A percentile compares a stretch with the other conserved stretches of the same genome.
These are phyloP conservation scores for Lablab purpureus DNA, from an alignment of 306 rosid genomes.

Conservation along the genomic window DNA sequence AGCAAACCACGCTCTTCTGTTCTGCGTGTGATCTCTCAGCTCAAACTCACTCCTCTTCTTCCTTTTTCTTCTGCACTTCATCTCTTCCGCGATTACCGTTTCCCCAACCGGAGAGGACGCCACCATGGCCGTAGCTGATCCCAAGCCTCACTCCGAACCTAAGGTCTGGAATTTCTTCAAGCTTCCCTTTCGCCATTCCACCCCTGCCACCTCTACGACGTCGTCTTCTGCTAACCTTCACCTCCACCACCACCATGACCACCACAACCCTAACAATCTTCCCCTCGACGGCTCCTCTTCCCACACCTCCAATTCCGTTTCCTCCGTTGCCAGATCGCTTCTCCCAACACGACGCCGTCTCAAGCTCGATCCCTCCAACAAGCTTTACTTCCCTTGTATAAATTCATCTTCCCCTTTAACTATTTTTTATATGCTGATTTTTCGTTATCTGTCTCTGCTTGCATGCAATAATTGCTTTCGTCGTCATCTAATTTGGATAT, in stretches of 20 bases:
- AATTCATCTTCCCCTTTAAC: background rate
- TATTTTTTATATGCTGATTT: background rate
- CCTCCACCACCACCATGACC: conserved; percentile 44
- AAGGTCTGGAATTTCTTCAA: conserved; percentile 91
- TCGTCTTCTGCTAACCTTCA: conserved; percentile 43
- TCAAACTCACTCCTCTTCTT: conserved; percentile 32
- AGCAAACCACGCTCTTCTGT: conserved; percentile 49
- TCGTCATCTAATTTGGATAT: conserved; percentile 36
- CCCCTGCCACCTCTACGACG: conserved; percentile 39
- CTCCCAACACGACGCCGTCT: conserved; percentile 96
- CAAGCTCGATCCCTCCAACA: conserved; percentile 92
- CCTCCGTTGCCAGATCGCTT: conserved; percentile 91
- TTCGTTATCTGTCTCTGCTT: background rate
- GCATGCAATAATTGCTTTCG: conserved; percentile 41
- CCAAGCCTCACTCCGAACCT: conserved; percentile 77
- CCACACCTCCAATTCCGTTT: conserved; percentile 70
- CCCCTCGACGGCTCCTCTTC: conserved; percentile 61
- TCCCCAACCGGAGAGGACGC: background rate
- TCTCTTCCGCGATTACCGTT: background rate
- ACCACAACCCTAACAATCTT: conserved; percentile 37
- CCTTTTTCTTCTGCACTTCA: background rate
- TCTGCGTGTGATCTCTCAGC: background rate
- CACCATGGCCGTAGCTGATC: conserved; percentile 76
- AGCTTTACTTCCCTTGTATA: conserved; percentile 96
- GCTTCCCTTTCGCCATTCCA: conserved; percentile 76